A percentile compares a stretch with the other conserved stretches of the same genome.
phyloP scores from a whole-genome alignment of 2,329 filamentous ascomycete genomes.

The Colletotrichum nymphaeae region DNA sequence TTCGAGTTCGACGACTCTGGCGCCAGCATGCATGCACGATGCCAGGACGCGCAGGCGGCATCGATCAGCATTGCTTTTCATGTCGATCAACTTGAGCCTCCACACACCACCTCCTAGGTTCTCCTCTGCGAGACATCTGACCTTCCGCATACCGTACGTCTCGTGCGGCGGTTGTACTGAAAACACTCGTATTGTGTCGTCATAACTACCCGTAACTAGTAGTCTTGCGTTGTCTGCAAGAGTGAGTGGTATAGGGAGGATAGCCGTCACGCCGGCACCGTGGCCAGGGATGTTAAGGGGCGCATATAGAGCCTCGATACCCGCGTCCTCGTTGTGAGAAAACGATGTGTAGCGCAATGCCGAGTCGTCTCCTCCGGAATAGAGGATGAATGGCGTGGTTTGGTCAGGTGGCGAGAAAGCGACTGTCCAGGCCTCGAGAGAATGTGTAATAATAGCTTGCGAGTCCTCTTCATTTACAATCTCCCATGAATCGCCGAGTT shows the following conservation, averaged over 20 bases:
- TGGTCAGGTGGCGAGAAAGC: constrained; percentile 61
- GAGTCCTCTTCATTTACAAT: constrained; percentile 44
- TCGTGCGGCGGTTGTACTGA: constrained; percentile 55
- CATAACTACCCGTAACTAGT: constrained; percentile 90
- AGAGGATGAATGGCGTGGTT: constrained; percentile 53
- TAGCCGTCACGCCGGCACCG: constrained; percentile 87
- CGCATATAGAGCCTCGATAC: constrained; percentile 34
- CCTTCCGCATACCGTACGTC: constrained; percentile 54
- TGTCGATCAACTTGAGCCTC: constrained; percentile 75
- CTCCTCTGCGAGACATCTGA: constrained; percentile 69
- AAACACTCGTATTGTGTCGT: constrained; percentile 82
- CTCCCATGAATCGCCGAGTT: constrained; percentile 55
- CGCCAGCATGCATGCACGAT: constrained; percentile 94
- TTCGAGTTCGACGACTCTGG: constrained; percentile 68
- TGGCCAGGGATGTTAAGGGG: constrained; percentile 57
- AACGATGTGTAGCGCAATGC: constrained; percentile 62
- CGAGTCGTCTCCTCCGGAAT: constrained; percentile 83
- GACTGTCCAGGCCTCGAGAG: constrained; percentile 80
- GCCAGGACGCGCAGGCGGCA: constrained; percentile 69
- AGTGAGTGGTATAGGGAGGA: constrained; percentile 73
- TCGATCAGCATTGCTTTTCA: constrained; percentile 40
- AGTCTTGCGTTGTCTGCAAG: constrained; percentile 61
- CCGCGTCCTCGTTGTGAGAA: constrained; percentile 8
- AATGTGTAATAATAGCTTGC: constrained; percentile 59
- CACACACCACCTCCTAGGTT: constrained; percentile 87